phyloP scores from a whole-genome alignment of 2,329 filamentous ascomycete genomes.

The Curvularia eragrostidis region DNA sequence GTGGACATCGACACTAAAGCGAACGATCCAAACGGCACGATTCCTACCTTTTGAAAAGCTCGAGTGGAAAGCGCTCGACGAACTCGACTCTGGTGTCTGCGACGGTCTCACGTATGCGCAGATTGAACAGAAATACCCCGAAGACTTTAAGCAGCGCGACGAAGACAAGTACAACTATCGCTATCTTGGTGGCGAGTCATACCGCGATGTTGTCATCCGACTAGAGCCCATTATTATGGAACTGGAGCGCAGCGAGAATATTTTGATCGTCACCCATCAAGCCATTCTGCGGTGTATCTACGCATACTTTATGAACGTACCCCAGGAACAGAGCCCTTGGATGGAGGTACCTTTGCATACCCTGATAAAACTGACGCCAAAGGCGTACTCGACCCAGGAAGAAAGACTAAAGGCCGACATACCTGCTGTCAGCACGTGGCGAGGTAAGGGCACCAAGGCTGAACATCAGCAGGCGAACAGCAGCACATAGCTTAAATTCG shows the following conservation, averaged over 20 bases:
- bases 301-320: constrained; percentile 98
- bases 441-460: constrained; percentile 89
- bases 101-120: constrained; percentile 96
- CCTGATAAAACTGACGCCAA: constrained; percentile 92
- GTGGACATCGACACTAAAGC: constrained; percentile 77
- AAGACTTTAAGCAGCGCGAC: constrained; percentile 93
- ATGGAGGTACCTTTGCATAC: constrained; percentile 98
- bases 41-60: constrained; percentile 92
- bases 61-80: constrained; percentile 98
- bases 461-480: constrained; percentile 70
- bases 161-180: constrained; percentile 99
- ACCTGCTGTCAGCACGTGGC: constrained; percentile 93
- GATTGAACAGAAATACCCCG: constrained; percentile 88
- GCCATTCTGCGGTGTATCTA: constrained; percentile 97
- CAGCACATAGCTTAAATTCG: constrained; percentile 29
- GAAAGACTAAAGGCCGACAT: constrained; percentile 89
- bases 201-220: constrained; percentile 96
- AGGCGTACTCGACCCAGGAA: constrained; percentile 92
- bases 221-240: constrained; percentile 99
- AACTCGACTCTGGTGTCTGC: constrained; percentile 95
- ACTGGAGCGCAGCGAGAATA: constrained; percentile 92
- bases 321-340: constrained; percentile 92
- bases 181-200: constrained; percentile 93
- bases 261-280: constrained; percentile 97
- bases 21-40: constrained; percentile 90